phyloP scores from a whole-genome alignment of 495 filamentous ascomycete species.

The Penicillium bialowiezense region DNA sequence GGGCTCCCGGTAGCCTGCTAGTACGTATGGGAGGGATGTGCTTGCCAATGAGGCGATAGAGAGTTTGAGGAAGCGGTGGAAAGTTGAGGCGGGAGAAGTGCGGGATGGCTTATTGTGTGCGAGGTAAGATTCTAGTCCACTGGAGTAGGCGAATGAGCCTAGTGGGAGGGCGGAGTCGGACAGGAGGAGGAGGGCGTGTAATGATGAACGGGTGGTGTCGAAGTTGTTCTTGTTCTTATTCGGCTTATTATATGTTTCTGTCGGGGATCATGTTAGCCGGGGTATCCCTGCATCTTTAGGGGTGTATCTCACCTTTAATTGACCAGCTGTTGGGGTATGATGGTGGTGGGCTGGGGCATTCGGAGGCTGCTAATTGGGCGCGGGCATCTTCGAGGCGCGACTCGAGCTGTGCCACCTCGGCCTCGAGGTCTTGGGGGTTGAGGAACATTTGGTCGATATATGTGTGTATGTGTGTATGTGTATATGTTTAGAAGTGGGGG shows the following conservation, averaged over 20 bases:
- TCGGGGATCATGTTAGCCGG: not conserved
- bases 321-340: slow-evolving; percentile 21
- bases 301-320: not conserved
- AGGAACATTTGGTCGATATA: slow-evolving; percentile 10
- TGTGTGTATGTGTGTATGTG: not conserved
- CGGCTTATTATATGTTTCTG: slow-evolving; percentile 3
- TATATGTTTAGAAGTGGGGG: slow-evolving; percentile 6
- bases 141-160: slow-evolving; percentile 95
- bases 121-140: slow-evolving; percentile 89
- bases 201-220: slow-evolving; percentile 14
- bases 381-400: slow-evolving; percentile 23
- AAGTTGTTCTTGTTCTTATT: slow-evolving; percentile 14
- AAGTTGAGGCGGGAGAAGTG: slow-evolving; percentile 40
- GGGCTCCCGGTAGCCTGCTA: slow-evolving; percentile 69
- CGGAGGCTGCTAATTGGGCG: slow-evolving; percentile 16
- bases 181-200: slow-evolving; percentile 83
- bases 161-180: slow-evolving; percentile 94
- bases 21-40: slow-evolving; percentile 80
- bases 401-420: slow-evolving; percentile 22
- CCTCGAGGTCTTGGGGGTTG: slow-evolving; percentile 10
- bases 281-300: not conserved
- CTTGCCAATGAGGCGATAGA: slow-evolving; percentile 75
- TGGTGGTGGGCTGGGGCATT: slow-evolving; percentile 21
- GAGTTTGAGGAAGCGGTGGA: slow-evolving; percentile 72
- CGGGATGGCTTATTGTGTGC: slow-evolving; percentile 63